These are phyloP conservation scores for Macrophomina tecta DNA, from an alignment of 2,329 filamentous ascomycete species.

Conservation along the genomic window DNA sequence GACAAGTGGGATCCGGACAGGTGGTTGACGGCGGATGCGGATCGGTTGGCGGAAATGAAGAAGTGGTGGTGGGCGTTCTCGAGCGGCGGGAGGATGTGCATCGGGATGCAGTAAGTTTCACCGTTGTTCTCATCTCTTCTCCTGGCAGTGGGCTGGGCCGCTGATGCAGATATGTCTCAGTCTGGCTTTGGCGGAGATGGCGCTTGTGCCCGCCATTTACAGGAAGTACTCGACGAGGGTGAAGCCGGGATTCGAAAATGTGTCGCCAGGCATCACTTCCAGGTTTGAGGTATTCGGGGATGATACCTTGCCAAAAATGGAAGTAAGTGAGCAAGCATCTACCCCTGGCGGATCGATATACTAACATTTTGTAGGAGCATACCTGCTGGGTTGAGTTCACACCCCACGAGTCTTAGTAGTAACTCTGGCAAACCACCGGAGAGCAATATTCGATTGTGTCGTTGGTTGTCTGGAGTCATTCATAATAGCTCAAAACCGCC, in stretches of 20 bases:
- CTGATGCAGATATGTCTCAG: conserved; percentile 27
- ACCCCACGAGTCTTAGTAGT: not conserved
- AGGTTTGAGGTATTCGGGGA: conserved; percentile 52
- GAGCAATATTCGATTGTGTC: no score
- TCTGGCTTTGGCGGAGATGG: conserved; percentile 60
- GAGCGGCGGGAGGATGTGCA: conserved; percentile 50
- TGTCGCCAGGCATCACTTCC: conserved; percentile 49
- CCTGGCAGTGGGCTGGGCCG: conserved; percentile 33
- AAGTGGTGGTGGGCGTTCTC: conserved; percentile 49
- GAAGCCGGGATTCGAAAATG: conserved; percentile 36
- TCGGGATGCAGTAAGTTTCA: conserved; percentile 37
- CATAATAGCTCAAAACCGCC: no score
- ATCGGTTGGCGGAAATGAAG: conserved; percentile 38
- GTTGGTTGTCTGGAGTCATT: no score
- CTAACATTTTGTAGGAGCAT: not conserved
- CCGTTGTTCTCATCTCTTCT: not conserved
- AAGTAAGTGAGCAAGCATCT: conserved; percentile 19
- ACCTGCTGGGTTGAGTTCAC: conserved; percentile 9
- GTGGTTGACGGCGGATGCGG: conserved; percentile 34
- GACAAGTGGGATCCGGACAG: conserved; percentile 42
- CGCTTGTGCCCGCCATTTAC: conserved; percentile 54
- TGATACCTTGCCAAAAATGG: conserved; percentile 36
- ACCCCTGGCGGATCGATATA: not conserved
- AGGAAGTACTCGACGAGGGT: conserved; percentile 48
- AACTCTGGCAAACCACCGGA: not conserved